Conservation (phyloP, 2,329 filamentous ascomycete genomes). For the Colletotrichum neosansevieriae region DNA sequence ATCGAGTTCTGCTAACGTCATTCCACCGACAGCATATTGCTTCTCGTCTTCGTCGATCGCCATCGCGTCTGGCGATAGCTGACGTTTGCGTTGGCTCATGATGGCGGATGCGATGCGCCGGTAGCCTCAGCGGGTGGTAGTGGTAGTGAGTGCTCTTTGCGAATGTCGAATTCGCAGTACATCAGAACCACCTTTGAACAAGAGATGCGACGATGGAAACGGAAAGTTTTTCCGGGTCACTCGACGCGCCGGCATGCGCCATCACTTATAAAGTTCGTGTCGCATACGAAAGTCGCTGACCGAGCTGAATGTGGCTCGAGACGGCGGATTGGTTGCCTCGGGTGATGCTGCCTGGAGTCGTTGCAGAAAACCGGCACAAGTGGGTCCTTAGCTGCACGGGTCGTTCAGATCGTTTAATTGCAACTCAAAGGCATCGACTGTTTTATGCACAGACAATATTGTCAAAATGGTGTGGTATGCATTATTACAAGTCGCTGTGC, state of each 20-base stretch:
- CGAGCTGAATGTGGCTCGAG: not conserved
- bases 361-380: not conserved
- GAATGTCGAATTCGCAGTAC: too few relatives aligned
- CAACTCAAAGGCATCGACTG: not conserved
- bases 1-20: conserved; percentile 58
- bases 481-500: too few relatives aligned
- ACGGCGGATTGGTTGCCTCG: conserved; percentile 36
- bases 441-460: not conserved
- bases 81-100: conserved; percentile 50
- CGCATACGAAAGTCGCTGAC: not conserved
- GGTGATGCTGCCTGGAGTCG: conserved; percentile 35
- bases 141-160: not conserved
- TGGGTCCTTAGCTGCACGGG: not conserved
- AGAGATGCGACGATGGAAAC: too few relatives aligned
- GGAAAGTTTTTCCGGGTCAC: too few relatives aligned
- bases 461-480: too few relatives aligned
- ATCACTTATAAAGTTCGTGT: conserved; percentile 22
- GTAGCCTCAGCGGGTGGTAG: not conserved
- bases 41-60: conserved; percentile 64
- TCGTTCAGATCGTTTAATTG: not conserved
- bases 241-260: not conserved
- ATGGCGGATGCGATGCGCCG: not conserved
- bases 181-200: too few relatives aligned
- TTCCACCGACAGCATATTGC: conserved; percentile 59
- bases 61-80: conserved; percentile 51